These are phyloP conservation scores for Ustilago vetiveriae DNA, from an alignment of 1,284 basidiomycete genomes.

Conservation along the genomic window DNA sequence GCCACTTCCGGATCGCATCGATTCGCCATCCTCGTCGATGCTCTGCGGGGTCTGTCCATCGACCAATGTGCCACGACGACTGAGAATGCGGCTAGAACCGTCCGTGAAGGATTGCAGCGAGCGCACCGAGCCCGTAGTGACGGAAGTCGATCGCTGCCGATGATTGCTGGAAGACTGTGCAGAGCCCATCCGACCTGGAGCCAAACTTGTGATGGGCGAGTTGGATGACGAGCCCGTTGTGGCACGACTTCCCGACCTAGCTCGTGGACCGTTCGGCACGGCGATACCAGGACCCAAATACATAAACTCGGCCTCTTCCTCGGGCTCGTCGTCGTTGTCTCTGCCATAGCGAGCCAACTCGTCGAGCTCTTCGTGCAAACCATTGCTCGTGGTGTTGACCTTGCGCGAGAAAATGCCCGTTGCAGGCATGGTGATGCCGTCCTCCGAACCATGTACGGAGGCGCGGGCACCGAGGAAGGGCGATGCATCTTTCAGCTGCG, in stretches of 20 bases:
- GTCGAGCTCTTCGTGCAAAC: conserved; percentile 41
- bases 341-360: conserved; percentile 29
- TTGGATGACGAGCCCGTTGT: conserved; percentile 16
- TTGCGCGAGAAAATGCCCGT: conserved; percentile 38
- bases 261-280: conserved; percentile 54
- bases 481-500: conserved; percentile 42
- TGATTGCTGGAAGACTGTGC: conserved; percentile 18
- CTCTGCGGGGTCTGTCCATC: conserved; percentile 19
- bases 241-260: conserved; percentile 24
- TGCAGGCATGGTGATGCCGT: conserved; percentile 29
- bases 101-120: conserved; percentile 39
- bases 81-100: conserved; percentile 16
- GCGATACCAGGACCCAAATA: conserved; percentile 58
- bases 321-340: conserved; percentile 16
- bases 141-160: conserved; percentile 49
- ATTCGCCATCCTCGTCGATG: conserved; percentile 45
- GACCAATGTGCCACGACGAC: conserved; percentile 42
- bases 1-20: conserved; percentile 13
- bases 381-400: conserved; percentile 33
- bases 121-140: conserved; percentile 44
- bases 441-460: conserved; percentile 48
- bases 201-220: conserved; percentile 37
- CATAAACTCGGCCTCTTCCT: conserved; percentile 52
- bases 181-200: conserved; percentile 16
- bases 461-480: conserved; percentile 52